Percentiles rank a stretch among this genome's conserved stretches.
Evolutionary conservation across 192 early-diverging fungal species (phyloP).

Genomic region (Pecoramyces ruminantium): DNA sequence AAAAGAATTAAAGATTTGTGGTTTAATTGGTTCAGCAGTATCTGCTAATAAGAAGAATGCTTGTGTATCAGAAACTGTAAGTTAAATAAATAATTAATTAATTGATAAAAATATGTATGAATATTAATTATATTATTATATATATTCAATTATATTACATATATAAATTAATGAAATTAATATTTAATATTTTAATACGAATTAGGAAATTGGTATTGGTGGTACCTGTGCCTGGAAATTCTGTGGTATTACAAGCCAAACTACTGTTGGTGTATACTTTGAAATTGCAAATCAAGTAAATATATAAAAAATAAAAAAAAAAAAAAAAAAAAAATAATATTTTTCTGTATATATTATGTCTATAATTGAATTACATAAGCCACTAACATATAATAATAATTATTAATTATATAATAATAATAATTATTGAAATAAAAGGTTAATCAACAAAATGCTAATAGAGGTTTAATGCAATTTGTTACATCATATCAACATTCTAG

Average conservation of each 20-base stretch:
- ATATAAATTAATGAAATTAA: no score
- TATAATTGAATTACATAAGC: no score
- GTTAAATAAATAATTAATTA: no score
- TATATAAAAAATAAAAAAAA: no score
- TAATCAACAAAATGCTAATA: constrained; percentile 1
- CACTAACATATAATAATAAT: constrained; percentile 2
- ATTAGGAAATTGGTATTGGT: constrained; percentile 84
- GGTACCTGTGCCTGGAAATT: constrained; percentile 92
- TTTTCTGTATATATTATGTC: no score
- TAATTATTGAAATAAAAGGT: background rate
- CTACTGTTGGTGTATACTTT: constrained; percentile 85
- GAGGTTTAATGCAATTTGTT: constrained; percentile 84
- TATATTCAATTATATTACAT: no score
- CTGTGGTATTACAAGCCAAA: constrained; percentile 67
- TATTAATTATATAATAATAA: background rate
- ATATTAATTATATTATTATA: no score
- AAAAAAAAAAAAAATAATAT: no score
- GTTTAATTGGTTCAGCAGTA: constrained; percentile 89
- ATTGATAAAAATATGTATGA: no score
- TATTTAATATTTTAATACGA: no score
- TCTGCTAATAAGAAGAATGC: constrained; percentile 78
- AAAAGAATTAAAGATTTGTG: constrained; percentile 86
- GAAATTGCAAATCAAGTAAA: constrained; percentile 71
- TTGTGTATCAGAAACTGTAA: constrained; percentile 76
- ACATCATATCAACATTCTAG: constrained; percentile 92